These are phyloP conservation scores for Cyberlindnera euphorbiiphila DNA, from an alignment of 805 yeast species.

Conservation along the genomic window DNA sequence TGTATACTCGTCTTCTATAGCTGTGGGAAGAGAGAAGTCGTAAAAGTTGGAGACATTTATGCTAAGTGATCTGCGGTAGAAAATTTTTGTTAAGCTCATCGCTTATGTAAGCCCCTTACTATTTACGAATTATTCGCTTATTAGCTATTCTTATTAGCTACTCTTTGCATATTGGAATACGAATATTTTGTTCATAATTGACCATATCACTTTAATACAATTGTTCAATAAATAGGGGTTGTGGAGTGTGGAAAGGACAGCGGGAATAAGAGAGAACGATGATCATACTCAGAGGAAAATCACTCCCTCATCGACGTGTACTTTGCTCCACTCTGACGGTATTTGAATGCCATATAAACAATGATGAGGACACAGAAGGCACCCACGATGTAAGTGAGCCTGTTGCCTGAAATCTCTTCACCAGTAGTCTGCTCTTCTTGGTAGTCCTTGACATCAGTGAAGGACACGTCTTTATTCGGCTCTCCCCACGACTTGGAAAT, in stretches of 20 bases:
- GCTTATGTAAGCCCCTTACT: constrained; percentile 21
- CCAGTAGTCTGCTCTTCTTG: constrained; percentile 14
- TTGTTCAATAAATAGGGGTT: not conserved
- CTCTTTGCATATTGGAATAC: too few species aligned
- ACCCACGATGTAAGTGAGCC: constrained; percentile 16
- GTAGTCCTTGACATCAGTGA: constrained; percentile 21
- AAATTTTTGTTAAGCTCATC: constrained; percentile 21
- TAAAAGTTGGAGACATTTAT: not conserved
- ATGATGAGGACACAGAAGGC: constrained; percentile 18
- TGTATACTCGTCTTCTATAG: not conserved
- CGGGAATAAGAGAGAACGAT: not conserved
- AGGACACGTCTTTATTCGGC: constrained; percentile 19
- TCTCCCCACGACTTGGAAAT: constrained; percentile 35
- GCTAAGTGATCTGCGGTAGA: constrained; percentile 3
- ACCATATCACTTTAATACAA: not conserved
- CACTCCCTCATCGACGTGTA: constrained; percentile 28
- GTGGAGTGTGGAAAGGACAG: not conserved
- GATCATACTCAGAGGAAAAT: not conserved
- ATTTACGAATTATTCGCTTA: too few species aligned
- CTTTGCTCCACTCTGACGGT: constrained; percentile 13
- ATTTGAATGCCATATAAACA: constrained; percentile 19
- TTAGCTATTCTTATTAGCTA: too few species aligned
- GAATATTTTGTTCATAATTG: not conserved
- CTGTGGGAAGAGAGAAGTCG: not conserved
- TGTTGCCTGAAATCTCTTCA: constrained; percentile 9